Conservation (phyloP, 2,329 filamentous ascomycete genomes). For the Alternaria sp. region DNA sequence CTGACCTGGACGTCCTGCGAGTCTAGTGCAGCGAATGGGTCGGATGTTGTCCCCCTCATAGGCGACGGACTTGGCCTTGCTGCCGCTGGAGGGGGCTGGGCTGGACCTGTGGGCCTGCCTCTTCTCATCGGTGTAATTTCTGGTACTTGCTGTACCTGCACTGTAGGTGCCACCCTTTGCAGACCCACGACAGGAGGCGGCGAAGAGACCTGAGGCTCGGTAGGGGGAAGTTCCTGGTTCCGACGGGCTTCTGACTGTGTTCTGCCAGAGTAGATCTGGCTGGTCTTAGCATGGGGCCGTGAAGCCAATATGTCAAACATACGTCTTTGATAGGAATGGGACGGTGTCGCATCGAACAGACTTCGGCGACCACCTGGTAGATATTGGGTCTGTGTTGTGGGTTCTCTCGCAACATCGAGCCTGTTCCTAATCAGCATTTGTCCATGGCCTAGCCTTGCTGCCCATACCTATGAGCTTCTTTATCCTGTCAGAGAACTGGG, state of each 20-base stretch:
- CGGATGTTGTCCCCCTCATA: conserved; percentile 70
- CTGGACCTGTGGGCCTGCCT: conserved; percentile 70
- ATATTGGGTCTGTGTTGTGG: conserved; percentile 85
- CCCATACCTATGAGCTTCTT: conserved; percentile 85
- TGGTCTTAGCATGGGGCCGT: conserved; percentile 26
- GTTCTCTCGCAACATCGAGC: conserved; percentile 87
- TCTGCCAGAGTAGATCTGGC: conserved; percentile 57
- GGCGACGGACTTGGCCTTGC: conserved; percentile 71
- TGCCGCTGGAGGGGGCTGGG: conserved; percentile 47
- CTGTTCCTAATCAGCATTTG: conserved; percentile 54
- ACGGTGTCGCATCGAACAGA: conserved; percentile 85
- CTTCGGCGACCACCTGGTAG: conserved; percentile 87
- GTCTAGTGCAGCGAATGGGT: conserved; percentile 92
- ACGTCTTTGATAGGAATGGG: conserved; percentile 90
- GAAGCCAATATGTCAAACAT: conserved; percentile 27
- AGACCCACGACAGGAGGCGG: conserved; percentile 74
- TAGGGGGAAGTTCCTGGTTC: conserved; percentile 65
- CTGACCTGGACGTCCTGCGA: conserved; percentile 60
- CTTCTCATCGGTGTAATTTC: conserved; percentile 94
- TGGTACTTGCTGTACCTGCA: conserved; percentile 75
- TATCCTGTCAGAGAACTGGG: conserved; percentile 84
- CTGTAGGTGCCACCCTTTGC: conserved; percentile 76
- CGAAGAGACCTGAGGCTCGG: conserved; percentile 58
- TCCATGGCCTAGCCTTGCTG: conserved; percentile 1
- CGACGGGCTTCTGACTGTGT: conserved; percentile 69